Conservation (phyloP, 176 grass and related monocot species). For the Carex kokanica region DNA sequence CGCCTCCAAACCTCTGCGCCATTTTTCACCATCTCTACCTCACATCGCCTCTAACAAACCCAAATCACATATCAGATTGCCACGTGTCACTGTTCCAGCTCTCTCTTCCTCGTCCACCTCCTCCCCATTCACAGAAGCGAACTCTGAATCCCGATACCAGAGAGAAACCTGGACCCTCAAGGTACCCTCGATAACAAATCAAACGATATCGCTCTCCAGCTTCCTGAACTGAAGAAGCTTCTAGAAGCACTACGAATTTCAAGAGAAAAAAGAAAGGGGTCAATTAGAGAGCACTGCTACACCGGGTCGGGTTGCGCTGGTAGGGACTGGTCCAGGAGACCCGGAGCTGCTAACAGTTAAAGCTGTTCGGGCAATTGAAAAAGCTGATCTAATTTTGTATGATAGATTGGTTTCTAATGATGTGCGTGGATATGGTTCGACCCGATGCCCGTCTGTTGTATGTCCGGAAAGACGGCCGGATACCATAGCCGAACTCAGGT, state of each 20-base stretch:
- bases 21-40: conserved; percentile 9
- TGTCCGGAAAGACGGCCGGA: conserved; percentile 83
- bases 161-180: conserved; percentile 65
- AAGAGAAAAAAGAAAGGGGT: conserved; percentile 23
- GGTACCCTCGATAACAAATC: conserved; percentile 10
- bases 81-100: not conserved
- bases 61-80: not conserved
- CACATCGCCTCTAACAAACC: not conserved
- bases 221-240: conserved; percentile 73
- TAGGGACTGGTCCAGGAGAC: conserved; percentile 90
- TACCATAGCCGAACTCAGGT: conserved; percentile 99
- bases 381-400: conserved; percentile 81
- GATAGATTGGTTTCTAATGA: conserved; percentile 92
- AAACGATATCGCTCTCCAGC: conserved; percentile 79
- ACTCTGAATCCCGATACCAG: conserved; percentile 58
- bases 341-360: conserved; percentile 90
- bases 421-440: conserved; percentile 65
- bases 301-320: conserved; percentile 66
- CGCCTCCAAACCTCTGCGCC: conserved; percentile 32
- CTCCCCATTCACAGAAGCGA: conserved; percentile 85
- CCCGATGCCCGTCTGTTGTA: conserved; percentile 69
- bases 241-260: conserved; percentile 50
- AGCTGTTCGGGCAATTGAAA: conserved; percentile 75
- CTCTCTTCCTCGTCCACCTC: conserved; percentile 33
- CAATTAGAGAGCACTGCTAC: not conserved